Base-by-base conservation (phyloP, 2,329 filamentous ascomycete species). In the Cladophialophora immunda region DNA sequence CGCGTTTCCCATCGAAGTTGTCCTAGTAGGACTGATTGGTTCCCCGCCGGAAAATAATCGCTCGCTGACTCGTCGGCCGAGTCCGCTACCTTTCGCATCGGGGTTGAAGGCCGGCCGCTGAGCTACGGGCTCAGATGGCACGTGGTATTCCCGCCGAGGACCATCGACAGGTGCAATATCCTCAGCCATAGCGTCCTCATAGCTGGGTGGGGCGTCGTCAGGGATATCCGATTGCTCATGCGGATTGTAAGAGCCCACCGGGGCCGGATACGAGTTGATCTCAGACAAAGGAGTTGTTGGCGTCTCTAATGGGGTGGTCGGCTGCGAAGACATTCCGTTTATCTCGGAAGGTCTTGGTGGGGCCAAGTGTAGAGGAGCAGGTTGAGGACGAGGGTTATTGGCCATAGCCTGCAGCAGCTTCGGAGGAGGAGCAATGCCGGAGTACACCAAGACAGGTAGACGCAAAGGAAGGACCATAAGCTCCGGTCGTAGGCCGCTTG, bases 151-250 rank as follows among this genome's bases (percentile, higher is more conserved):
- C 74, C 80, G 78, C 73, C 93, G 84, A 29, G 90, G 81, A 68
- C 89, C 91, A 75, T 92, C 87, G 64, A 93, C 87, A 1, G 92
- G 92, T 38, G 87, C 90, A 68, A 95, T 80, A 66, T 89, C 87
- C 70, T 92, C 90, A 6, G 93, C 93, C 80, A 97, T 90, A 13
- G 93, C 93, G 78, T 97, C 94, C 79, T 97, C 93, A 75, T 98
- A 98, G 74, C 92, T 97, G 7, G 94, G 94, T 19, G 94, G 94
- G n/a, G 93, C 92, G 64, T 95, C 93, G 34, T 92, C 90, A 70
- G 70, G 68, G 30, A 70, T 50, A 32, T 68, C 64, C 9, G 47
- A 41, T 13, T 57, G 58, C 17, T 66, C 47, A 19, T 64, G 47
- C 13, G 47, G 34, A 27, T 55, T 53, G 55, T 58, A 60, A 11